phyloP scores from a whole-genome alignment of 225 moss, liverwort and hornwort species.

The Marchantia paleacea region DNA sequence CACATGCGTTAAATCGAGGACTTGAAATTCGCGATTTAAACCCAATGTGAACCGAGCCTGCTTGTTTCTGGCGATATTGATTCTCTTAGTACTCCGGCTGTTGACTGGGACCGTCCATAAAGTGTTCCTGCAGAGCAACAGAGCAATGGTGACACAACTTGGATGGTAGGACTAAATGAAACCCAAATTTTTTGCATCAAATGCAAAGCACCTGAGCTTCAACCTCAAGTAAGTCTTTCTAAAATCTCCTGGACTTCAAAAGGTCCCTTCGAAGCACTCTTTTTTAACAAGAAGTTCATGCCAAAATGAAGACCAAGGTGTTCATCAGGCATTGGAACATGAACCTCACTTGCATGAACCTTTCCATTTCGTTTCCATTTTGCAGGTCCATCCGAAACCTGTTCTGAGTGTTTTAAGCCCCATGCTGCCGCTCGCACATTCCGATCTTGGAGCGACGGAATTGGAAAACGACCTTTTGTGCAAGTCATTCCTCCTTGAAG shows the following conservation, averaged over 20 bases:
- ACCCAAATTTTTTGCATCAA: slow-evolving; percentile 73
- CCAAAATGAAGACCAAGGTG: background rate
- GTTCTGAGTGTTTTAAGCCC: slow-evolving; percentile 65
- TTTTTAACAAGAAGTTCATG: background rate
- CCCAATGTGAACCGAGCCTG: background rate
- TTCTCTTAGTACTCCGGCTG: background rate
- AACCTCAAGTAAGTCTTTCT: slow-evolving; percentile 49
- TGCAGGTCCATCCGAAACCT: slow-evolving; percentile 74
- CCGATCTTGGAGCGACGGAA: slow-evolving; percentile 84
- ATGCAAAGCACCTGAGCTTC: slow-evolving; percentile 64
- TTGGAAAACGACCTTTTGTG: slow-evolving; percentile 74
- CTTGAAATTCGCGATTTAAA: background rate
- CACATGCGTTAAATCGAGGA: background rate
- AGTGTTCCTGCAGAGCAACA: slow-evolving; percentile 66
- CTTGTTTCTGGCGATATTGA: background rate
- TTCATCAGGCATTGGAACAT: background rate
- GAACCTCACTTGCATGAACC: background rate
- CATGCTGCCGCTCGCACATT: slow-evolving; percentile 71
- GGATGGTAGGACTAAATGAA: slow-evolving; percentile 79
- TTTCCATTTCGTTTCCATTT: background rate
- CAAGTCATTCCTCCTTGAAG: slow-evolving; percentile 58
- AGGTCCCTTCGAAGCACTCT: background rate
- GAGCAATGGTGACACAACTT: slow-evolving; percentile 53
- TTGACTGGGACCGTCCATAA: background rate
- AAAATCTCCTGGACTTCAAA: background rate